Evolutionary conservation across 2,329 filamentous ascomycete genomes (phyloP).

Genomic region (Ilyonectria destructans): DNA sequence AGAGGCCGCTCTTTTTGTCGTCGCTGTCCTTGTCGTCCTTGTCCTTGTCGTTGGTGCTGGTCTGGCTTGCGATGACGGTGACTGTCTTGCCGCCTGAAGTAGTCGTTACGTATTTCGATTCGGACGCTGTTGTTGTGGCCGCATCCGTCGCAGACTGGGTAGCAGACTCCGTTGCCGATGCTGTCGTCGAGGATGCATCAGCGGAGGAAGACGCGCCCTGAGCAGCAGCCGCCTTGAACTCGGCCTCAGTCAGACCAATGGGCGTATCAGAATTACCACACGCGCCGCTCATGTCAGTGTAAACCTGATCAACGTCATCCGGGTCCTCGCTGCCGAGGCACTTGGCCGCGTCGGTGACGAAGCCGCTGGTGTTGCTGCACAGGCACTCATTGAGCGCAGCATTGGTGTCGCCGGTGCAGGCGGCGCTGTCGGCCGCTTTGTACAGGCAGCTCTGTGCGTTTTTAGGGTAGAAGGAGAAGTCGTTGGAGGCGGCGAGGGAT

Average conservation of each 20-base stretch:
- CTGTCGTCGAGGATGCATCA: slow-evolving; percentile 5
- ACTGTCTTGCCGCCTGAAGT: slow-evolving; percentile 34
- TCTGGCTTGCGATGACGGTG: slow-evolving; percentile 33
- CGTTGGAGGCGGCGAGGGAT: slow-evolving; percentile 47
- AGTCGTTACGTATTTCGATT: slow-evolving; percentile 22
- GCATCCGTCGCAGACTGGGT: slow-evolving; percentile 20
- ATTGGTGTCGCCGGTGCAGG: slow-evolving; percentile 60
- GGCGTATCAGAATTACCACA: slow-evolving; percentile 63
- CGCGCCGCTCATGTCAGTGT: slow-evolving; percentile 60
- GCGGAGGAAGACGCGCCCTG: slow-evolving; percentile 20
- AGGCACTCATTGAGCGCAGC: slow-evolving; percentile 65
- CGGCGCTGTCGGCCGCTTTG: slow-evolving; percentile 56
- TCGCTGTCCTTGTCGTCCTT: slow-evolving; percentile 6
- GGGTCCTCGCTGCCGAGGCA: slow-evolving; percentile 60
- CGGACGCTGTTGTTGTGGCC: slow-evolving; percentile 15
- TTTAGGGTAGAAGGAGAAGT: slow-evolving; percentile 56
- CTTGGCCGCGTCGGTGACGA: slow-evolving; percentile 63
- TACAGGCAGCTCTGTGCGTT: slow-evolving; percentile 60
- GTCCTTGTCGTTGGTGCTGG: slow-evolving; percentile 8
- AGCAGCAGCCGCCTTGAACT: slow-evolving; percentile 56
- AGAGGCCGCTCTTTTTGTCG: slow-evolving; percentile 46
- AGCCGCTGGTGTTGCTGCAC: slow-evolving; percentile 65
- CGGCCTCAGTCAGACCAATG: slow-evolving; percentile 58
- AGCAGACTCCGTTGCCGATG: slow-evolving; percentile 15
- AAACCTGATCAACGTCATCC: slow-evolving; percentile 60